These are phyloP conservation scores for Mycena rebaudengoi DNA, from an alignment of 768 basidiomycete genomes.

Conservation along the genomic window DNA sequence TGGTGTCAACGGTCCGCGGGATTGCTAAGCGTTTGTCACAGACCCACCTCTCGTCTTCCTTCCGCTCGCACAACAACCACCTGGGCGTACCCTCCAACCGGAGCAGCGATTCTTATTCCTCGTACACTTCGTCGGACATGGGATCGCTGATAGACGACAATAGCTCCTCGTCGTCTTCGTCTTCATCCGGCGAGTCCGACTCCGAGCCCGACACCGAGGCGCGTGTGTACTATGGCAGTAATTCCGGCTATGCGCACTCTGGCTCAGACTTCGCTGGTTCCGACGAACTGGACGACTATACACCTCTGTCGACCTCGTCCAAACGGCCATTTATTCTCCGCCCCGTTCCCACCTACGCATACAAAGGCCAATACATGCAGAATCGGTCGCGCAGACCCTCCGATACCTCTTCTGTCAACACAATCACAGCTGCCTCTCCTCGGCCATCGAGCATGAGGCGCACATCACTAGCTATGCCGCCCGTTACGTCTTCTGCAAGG, in stretches of 20 bases:
- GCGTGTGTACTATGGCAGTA: slow-evolving; percentile 42
- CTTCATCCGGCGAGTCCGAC: slow-evolving; percentile 63
- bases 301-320: slow-evolving; percentile 26
- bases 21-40: slow-evolving; percentile 66
- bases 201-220: slow-evolving; percentile 47
- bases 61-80: slow-evolving; percentile 31
- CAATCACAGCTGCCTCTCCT: slow-evolving; percentile 47
- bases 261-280: slow-evolving; percentile 25
- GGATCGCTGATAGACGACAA: slow-evolving; percentile 72
- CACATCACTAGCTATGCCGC: slow-evolving; percentile 29
- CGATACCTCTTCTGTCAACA: slow-evolving; percentile 61
- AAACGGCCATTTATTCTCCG: slow-evolving; percentile 58
- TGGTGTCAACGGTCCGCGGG: slow-evolving; percentile 65
- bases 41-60: slow-evolving; percentile 45
- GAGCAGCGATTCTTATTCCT: slow-evolving; percentile 50
- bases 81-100: slow-evolving; percentile 55
- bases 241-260: slow-evolving; percentile 32
- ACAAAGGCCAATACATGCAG: slow-evolving; percentile 41
- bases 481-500: slow-evolving; percentile 26
- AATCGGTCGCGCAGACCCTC: slow-evolving; percentile 52
- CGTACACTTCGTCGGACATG: slow-evolving; percentile 63
- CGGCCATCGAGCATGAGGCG: slow-evolving; percentile 20
- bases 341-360: slow-evolving; percentile 53
- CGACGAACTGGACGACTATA: slow-evolving; percentile 12
- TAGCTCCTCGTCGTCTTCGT: slow-evolving; percentile 60